Percentiles rank a stretch among this genome's conserved stretches.
phyloP scores from a whole-genome alignment of 1,284 basidiomycete genomes.

The Kalmanozyma brasiliensis region DNA sequence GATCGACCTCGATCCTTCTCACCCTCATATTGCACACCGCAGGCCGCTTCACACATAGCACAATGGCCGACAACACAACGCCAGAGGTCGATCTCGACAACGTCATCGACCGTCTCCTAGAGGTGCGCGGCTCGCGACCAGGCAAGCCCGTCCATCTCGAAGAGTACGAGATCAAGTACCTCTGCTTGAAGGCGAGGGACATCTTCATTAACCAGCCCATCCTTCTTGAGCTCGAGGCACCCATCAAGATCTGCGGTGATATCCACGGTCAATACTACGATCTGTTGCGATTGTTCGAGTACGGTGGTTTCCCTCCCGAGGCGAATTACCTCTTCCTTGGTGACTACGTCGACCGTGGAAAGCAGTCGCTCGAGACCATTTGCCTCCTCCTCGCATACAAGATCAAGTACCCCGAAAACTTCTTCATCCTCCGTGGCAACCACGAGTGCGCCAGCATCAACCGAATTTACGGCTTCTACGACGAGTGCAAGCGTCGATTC shows the following conservation, averaged over 20 bases:
- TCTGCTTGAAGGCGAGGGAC: constrained; percentile 92
- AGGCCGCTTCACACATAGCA: constrained; percentile 38
- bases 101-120: constrained; percentile 67
- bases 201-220: constrained; percentile 97
- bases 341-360: constrained; percentile 94
- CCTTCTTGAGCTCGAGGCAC: constrained; percentile 89
- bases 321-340: constrained; percentile 96
- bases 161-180: constrained; percentile 95
- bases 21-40: background rate
- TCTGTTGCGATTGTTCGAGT: constrained; percentile 90
- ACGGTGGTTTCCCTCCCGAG: constrained; percentile 93
- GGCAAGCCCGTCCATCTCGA: constrained; percentile 92
- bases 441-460: constrained; percentile 95
- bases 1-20: background rate
- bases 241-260: constrained; percentile 97
- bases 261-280: constrained; percentile 97
- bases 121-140: constrained; percentile 86
- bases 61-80: constrained; percentile 63
- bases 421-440: constrained; percentile 92
- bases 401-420: constrained; percentile 99
- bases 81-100: constrained; percentile 67
- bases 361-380: constrained; percentile 93
- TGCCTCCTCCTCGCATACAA: constrained; percentile 87
- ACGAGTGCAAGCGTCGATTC: constrained; percentile 96
- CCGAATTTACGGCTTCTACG: constrained; percentile 95